Base-by-base conservation (phyloP, 768 basidiomycete genomes). In the Trametes gibbosa region DNA sequence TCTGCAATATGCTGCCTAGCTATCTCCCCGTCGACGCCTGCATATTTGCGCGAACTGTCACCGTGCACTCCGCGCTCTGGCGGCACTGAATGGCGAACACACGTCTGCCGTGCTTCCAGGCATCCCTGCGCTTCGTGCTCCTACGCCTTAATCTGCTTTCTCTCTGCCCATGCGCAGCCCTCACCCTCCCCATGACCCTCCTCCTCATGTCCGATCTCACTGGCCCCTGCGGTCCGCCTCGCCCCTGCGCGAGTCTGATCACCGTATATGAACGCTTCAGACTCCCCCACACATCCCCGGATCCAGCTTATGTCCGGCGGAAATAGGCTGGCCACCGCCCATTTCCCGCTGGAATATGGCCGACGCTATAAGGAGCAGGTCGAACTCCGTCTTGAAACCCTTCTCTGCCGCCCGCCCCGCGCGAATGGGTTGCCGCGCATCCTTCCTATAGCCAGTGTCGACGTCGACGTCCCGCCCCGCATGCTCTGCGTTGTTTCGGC, bases 71-170 rank as follows among this genome's bases (percentile, higher is more conserved):
- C 59, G 59, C 59, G 59, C 53, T 48, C 59, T 53, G 59, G 53
- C 47, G 40, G 40, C 53, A 54, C 53, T 60, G 42, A 61, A 56
- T 61, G 54, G 54, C 54, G 53, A 56, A 56, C 59, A 29, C 59
- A 61, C 50, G 59, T 61, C 59, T 23, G 29, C 53, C 53, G 32
- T 61, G 59, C 59, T 61, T 61, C 59, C 50, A 49, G 53, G 53
- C 49, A 50, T 49, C 52, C 59, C 35, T 47, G 34, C 39, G 53
- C 58, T 59, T 50, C 58, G 29, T 27, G 29, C 51, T 53, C 58
- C 58, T 59, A 43, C 59, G 53, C 59, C 59, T 56, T 40, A 61
- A 56, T 51, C 59, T 51, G 37, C 41, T 13, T 45, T 23, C 53
- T 51, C 59, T 61, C n/a, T 42, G 24, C 35, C 47, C 48, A 29